Conservation (phyloP, 2,329 filamentous ascomycete species). For the Verticillium isaacii region DNA sequence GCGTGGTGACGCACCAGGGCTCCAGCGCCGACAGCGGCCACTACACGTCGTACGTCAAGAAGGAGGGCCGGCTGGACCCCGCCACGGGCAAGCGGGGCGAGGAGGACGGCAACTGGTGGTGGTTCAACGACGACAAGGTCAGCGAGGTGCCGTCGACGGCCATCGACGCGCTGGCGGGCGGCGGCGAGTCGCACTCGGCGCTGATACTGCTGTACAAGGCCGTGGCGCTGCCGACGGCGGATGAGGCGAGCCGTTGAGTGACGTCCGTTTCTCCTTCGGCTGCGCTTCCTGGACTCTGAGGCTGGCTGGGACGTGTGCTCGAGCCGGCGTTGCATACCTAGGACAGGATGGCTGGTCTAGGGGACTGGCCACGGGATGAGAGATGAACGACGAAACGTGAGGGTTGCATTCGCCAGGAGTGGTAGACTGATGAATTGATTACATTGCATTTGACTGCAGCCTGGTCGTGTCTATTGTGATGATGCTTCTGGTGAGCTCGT, state of each 20-base stretch:
- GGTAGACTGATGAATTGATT: neutral
- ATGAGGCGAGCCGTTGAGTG: conserved; percentile 30
- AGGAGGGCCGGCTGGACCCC: conserved; percentile 67
- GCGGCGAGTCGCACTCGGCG: conserved; percentile 81
- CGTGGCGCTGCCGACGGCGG: conserved; percentile 60
- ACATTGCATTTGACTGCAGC: neutral
- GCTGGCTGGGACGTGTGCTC: conserved; percentile 7
- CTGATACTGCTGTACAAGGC: conserved; percentile 76
- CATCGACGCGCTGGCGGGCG: conserved; percentile 84
- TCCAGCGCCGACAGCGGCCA: conserved; percentile 96
- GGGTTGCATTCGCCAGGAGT: neutral
- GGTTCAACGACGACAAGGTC: conserved; percentile 99
- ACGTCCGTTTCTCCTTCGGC: neutral
- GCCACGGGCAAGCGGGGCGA: conserved; percentile 72
- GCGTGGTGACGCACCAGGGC: conserved; percentile 93
- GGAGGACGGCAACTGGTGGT: conserved; percentile 98
- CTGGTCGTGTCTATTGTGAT: too few relatives aligned
- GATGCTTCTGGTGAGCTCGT: neutral
- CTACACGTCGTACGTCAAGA: conserved; percentile 98
- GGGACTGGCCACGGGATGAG: neutral
- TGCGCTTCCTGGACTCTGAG: conserved; percentile 4
- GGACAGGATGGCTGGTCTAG: neutral
- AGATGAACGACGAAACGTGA: neutral
- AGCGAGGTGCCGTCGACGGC: conserved; percentile 87
- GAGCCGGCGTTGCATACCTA: neutral